Conservation (phyloP, 345 rosid genomes). For the Barbarea vulgaris region DNA sequence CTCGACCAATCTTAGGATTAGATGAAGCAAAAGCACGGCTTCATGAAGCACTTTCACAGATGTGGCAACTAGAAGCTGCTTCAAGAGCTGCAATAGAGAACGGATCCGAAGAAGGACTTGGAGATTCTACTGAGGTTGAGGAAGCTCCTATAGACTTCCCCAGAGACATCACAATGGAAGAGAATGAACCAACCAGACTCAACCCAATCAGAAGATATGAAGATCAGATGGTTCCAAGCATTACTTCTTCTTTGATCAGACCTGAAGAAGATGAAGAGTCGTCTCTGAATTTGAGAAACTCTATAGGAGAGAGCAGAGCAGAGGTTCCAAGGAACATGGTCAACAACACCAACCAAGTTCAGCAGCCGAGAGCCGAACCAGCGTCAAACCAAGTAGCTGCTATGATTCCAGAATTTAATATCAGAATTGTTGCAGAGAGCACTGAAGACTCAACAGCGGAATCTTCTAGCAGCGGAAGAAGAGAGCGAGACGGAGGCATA, state of each 20-base stretch:
- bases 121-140: slow-evolving; percentile 77
- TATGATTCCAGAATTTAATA: slow-evolving; percentile 47
- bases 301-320: slow-evolving; percentile 66
- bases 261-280: slow-evolving; percentile 77
- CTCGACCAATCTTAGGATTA: slow-evolving; percentile 76
- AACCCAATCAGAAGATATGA: slow-evolving; percentile 64
- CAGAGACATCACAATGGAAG: slow-evolving; percentile 55
- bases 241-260: slow-evolving; percentile 75
- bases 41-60: slow-evolving; percentile 79
- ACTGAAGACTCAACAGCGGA: slow-evolving; percentile 92
- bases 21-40: slow-evolving; percentile 85
- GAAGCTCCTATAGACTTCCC: slow-evolving; percentile 69
- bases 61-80: slow-evolving; percentile 97
- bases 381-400: slow-evolving; percentile 48
- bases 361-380: slow-evolving; percentile 53
- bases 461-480: slow-evolving; percentile 75
- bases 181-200: slow-evolving; percentile 69
- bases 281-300: slow-evolving; percentile 56
- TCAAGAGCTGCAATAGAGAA: slow-evolving; percentile 94
- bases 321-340: slow-evolving; percentile 78
- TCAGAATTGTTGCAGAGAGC: slow-evolving; percentile 47
- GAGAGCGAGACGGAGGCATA: slow-evolving; percentile 90
- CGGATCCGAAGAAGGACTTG: slow-evolving; percentile 97
- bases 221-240: slow-evolving; percentile 99
- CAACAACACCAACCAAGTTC: slow-evolving; percentile 53